These are phyloP conservation scores for Lophiostoma macrostomum DNA, from an alignment of 495 filamentous ascomycete genomes.

Conservation along the genomic window DNA sequence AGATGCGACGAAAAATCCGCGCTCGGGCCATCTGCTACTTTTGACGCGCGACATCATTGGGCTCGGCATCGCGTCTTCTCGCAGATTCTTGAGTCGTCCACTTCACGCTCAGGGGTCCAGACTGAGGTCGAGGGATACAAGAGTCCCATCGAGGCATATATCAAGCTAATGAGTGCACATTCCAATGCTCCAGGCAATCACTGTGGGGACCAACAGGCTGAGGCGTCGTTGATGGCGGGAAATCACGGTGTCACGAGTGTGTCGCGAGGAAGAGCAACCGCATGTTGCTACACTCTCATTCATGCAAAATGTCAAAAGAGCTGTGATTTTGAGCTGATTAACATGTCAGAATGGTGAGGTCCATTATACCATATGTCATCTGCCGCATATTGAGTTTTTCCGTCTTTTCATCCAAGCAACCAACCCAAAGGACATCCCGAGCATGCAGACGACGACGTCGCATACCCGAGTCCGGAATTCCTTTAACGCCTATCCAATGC, in stretches of 20 bases:
- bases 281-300: too few relatives aligned
- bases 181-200: too few relatives aligned
- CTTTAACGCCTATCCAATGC: slow-evolving; percentile 27
- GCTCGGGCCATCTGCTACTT: slow-evolving; percentile 8
- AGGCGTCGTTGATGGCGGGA: too few relatives aligned
- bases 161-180: too few relatives aligned
- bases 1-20: slow-evolving; percentile 5
- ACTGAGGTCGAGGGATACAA: too few relatives aligned
- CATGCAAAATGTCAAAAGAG: too few relatives aligned
- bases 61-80: slow-evolving; percentile 19
- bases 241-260: too few relatives aligned
- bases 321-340: too few relatives aligned
- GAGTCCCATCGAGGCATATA: too few relatives aligned
- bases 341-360: background rate
- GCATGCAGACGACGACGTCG: slow-evolving; percentile 9
- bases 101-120: too few relatives aligned
- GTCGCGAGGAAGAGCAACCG: too few relatives aligned
- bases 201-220: too few relatives aligned
- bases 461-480: slow-evolving; percentile 1
- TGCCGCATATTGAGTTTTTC: background rate
- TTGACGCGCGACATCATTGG: slow-evolving; percentile 17
- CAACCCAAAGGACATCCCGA: background rate
- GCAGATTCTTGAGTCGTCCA: slow-evolving; percentile 10
- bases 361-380: background rate
- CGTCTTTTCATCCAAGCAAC: background rate